Evolutionary conservation across 108 stramenopile genomes (phyloP).

Genomic region (Discostella pseudostelligera): DNA sequence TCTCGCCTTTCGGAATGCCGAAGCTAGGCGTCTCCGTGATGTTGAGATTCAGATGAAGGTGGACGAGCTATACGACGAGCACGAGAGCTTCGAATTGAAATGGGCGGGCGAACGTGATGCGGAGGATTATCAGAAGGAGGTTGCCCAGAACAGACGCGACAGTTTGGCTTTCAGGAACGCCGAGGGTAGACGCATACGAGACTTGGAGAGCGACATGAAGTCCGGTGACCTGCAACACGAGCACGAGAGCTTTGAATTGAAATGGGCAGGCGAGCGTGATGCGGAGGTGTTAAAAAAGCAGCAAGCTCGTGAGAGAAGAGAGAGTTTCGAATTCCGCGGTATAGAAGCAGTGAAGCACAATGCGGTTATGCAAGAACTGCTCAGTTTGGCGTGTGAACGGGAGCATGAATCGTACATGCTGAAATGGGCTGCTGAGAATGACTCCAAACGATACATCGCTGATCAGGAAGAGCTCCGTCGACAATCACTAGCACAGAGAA

Average conservation of each 20-base stretch:
- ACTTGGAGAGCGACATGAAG: slow-evolving; percentile 55
- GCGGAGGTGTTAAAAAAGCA: slow-evolving; percentile 53
- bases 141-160: slow-evolving; percentile 48
- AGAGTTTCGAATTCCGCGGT: slow-evolving; percentile 30
- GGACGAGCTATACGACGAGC: slow-evolving; percentile 45
- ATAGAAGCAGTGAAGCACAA: slow-evolving; percentile 60
- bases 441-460: slow-evolving; percentile 63
- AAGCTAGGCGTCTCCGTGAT: slow-evolving; percentile 47
- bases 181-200: slow-evolving; percentile 49
- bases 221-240: slow-evolving; percentile 42
- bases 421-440: slow-evolving; percentile 80
- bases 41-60: slow-evolving; percentile 52
- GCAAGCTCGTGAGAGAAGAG: slow-evolving; percentile 26
- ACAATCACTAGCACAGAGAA: slow-evolving; percentile 64
- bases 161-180: slow-evolving; percentile 67
- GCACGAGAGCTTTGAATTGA: slow-evolving; percentile 66
- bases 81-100: slow-evolving; percentile 64
- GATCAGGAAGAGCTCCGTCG: slow-evolving; percentile 65
- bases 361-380: slow-evolving; percentile 74
- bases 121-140: slow-evolving; percentile 43
- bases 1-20: slow-evolving; percentile 63
- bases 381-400: slow-evolving; percentile 56
- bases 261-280: slow-evolving; percentile 69
- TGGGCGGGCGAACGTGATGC: slow-evolving; percentile 75
- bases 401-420: slow-evolving; percentile 78